phyloP scores from a whole-genome alignment of 257 asterid genomes.

The Scutellaria minor region DNA sequence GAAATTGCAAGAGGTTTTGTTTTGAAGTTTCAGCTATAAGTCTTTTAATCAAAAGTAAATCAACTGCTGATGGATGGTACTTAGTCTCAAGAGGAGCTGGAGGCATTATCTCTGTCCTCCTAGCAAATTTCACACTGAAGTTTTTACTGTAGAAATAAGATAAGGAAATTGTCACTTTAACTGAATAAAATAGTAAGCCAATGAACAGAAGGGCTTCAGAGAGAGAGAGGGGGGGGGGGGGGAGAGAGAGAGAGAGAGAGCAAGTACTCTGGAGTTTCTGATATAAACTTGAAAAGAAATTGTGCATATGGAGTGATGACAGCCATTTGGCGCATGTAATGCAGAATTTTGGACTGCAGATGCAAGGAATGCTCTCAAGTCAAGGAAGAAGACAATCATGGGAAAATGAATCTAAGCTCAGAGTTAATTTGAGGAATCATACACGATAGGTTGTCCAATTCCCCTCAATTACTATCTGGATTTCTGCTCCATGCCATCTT shows the following conservation, averaged over 20 bases:
- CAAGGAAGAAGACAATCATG: conserved; percentile 9
- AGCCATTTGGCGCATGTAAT: conserved; percentile 97
- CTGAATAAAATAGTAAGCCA: conserved; percentile 22
- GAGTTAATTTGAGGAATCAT: conserved; percentile 39
- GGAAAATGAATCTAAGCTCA: conserved; percentile 19
- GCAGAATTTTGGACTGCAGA: conserved; percentile 87
- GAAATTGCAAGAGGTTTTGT: conserved; percentile 75
- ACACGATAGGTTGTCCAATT: conserved; percentile 95
- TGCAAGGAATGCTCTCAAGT: conserved; percentile 27
- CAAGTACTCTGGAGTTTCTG: conserved; percentile 82
- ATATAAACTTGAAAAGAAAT: conserved; percentile 79
- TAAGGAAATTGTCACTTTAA: conserved; percentile 27
- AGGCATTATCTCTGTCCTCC: conserved; percentile 93
- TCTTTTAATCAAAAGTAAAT: conserved; percentile 83
- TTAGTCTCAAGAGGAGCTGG: conserved; percentile 91
- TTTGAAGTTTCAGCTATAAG: conserved; percentile 83
- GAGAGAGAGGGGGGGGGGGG: no score
- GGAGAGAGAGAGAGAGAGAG: conserved; percentile 34
- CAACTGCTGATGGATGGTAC: conserved; percentile 97
- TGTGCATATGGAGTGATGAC: conserved; percentile 94
- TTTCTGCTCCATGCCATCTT: conserved; percentile 92
- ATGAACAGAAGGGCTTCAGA: conserved; percentile 25
- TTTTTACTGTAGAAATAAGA: conserved; percentile 58
- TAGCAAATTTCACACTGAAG: conserved; percentile 66
- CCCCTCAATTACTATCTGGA: conserved; percentile 91